Base-by-base conservation (phyloP, 2,329 filamentous ascomycete species). In the Fusarium sp. region DNA sequence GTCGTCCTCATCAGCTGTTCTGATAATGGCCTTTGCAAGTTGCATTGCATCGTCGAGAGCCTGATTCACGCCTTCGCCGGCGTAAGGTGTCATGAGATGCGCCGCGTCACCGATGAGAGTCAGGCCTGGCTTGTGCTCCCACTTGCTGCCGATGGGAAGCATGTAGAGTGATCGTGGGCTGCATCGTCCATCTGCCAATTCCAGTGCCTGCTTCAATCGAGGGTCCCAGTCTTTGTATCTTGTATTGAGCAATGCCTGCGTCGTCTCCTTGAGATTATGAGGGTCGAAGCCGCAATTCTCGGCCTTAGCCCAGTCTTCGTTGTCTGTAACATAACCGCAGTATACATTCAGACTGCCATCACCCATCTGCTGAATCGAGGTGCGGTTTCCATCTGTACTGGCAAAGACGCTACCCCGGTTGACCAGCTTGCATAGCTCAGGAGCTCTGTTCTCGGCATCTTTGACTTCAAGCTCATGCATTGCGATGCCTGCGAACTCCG, bases 21-120 rank as follows among this genome's bases (percentile, higher is more conserved):
- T 61, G 48, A 79, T 71, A 62, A 87, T 83, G 8, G 79, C 78
- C 30, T 77, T 72, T 0, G 82, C 83, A 20, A 90, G 78, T 22
- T 81, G 74, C 62, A 84, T 73, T 9, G 86, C 82, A 72, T 90
- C 87, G 46, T 82, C 79, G 73, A 90, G 81, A 2, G 81, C 86
- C 20, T 83, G 77, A 70, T 90, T 89, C 25, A 88, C 86, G 3
- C 87, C 87, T 58, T 87, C 86, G 7, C 87, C 87, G 2, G 83
- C 84, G 64, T 84, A 87, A 1, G 85, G 84, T 1, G 83, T 82
- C 85, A 88, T 87, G 22, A 88, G 70, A 73, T 90, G 87, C 9
- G 87, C 87, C 1, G 87, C 84, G 67, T 90, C 87, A 7, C 88
- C 88, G 25, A 89, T 78, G 15, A 88, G 71, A 0, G 87, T 88